phyloP scores from a whole-genome alignment of 306 rosid genomes.

The Senna siamea region DNA sequence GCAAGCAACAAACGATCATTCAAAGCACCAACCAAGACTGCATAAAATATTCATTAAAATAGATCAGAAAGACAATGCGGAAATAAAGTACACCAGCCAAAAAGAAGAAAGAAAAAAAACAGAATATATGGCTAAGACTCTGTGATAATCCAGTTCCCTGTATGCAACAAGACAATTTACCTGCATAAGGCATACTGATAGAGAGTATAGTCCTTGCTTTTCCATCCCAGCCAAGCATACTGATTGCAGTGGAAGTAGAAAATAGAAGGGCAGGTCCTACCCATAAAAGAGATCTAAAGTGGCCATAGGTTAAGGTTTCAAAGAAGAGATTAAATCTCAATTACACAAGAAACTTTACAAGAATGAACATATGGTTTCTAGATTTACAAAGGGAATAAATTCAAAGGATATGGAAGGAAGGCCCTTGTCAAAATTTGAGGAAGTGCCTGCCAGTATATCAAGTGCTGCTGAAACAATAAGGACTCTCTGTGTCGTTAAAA shows the following conservation, averaged over 20 bases:
- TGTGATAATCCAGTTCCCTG: conserved; percentile 24
- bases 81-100: conserved; percentile 10
- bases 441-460: conserved; percentile 81
- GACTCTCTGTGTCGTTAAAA: conserved; percentile 85
- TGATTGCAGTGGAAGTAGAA: conserved; percentile 88
- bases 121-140: conserved; percentile 35
- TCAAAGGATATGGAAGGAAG: conserved; percentile 94
- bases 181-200: conserved; percentile 77
- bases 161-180: conserved; percentile 48
- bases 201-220: conserved; percentile 93
- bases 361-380: conserved; percentile 20
- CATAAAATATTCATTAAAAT: conserved; percentile 41
- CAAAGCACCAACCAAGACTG: conserved; percentile 89
- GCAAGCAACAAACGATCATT: conserved; percentile 91
- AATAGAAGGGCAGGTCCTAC: conserved; percentile 97
- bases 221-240: conserved; percentile 98
- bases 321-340: conserved; percentile 36
- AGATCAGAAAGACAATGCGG: conserved; percentile 39
- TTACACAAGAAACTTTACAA: conserved; percentile 14
- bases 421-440: conserved; percentile 85
- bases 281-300: conserved; percentile 97
- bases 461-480: conserved; percentile 87
- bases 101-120: not conserved
- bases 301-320: conserved; percentile 64
- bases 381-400: conserved; percentile 4